Evolutionary conservation across 1,284 basidiomycete species (phyloP), one percentile per base, ranked within the genome.

Genomic region (Boletus sp.): DNA sequence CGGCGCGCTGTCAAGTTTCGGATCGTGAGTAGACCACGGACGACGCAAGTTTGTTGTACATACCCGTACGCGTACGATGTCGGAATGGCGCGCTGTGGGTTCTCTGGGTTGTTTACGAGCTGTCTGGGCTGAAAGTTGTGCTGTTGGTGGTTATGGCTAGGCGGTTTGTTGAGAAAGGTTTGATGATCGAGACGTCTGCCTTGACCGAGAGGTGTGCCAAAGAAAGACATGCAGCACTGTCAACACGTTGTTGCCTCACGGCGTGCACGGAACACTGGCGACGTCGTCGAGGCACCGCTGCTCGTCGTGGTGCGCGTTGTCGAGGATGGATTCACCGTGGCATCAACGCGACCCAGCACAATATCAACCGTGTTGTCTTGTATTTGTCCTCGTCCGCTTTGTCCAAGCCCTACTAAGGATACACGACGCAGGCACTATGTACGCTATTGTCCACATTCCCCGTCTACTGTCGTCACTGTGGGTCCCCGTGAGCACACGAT

Each of bases 111-210:
- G 65, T 65, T 55, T 22, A 43, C 1, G 23, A 45, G 26, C 2
- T 46, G 43, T 44, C 59, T 50, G 30, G 63, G 61, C 26, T 63
- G 57, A 12, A 52, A 52, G 36, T 27, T 36, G 52, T 45, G 62
- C 23, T 58, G 65, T 45, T 68, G 68, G 70, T 64, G 39, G 69
- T 72, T 70, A 25, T 53, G 49, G 34, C 46, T 32, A 8, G 54
- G 2, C 3, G 54, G 53, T 49, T 84, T 86, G 56, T 81, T 82
- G 64, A 87, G 78, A 65, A 89, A 88, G 48, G 84, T 76, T 65
- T 75, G 72, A 66, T 83, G 85, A 77, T 88, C 85, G 65, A 88
- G 78, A 73, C 86, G 81, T 77, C 83, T 84, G 74, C 81, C 82
- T 81, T 88, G 83, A 71, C 82, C 83, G 58, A 88, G 71, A 49